Percentiles rank a stretch among this genome's conserved stretches.
Evolutionary conservation across 305 asterid genomes (phyloP).

Genomic region (Rubia tinctorum): DNA sequence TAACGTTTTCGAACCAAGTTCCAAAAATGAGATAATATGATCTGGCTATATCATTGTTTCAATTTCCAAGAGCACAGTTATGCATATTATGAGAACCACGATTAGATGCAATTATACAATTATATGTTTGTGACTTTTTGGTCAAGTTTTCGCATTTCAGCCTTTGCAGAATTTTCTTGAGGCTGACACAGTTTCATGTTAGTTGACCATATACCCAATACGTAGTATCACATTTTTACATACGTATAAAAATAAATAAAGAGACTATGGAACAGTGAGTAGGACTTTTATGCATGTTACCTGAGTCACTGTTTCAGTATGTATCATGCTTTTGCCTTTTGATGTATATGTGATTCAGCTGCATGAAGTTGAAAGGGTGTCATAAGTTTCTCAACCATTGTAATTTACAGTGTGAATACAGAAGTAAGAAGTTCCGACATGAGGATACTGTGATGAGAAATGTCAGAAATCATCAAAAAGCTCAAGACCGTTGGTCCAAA

Average conservation of each 20-base stretch:
- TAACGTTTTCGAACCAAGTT: neutral
- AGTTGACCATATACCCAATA: neutral
- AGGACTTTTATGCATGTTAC: neutral
- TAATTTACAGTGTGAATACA: constrained; percentile 71
- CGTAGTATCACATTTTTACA: neutral
- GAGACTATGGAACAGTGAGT: neutral
- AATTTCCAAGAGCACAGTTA: neutral
- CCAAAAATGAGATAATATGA: neutral
- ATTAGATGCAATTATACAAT: neutral
- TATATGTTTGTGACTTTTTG: neutral
- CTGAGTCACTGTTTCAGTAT: neutral
- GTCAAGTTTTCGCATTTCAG: neutral
- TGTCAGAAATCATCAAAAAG: constrained; percentile 74
- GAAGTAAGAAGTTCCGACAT: constrained; percentile 71
- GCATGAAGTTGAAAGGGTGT: neutral
- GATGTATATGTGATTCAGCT: neutral
- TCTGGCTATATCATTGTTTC: neutral
- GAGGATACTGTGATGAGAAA: constrained; percentile 73
- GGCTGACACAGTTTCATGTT: neutral
- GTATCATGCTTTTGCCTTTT: constrained; percentile 1
- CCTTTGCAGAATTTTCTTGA: neutral
- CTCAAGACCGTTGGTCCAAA: constrained; percentile 84
- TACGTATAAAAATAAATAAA: neutral
- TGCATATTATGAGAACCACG: neutral
- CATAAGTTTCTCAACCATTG: constrained; percentile 22